Evolutionary conservation across 129 eudicot species (phyloP).

Genomic region (Centrapalus pauciflorus): DNA sequence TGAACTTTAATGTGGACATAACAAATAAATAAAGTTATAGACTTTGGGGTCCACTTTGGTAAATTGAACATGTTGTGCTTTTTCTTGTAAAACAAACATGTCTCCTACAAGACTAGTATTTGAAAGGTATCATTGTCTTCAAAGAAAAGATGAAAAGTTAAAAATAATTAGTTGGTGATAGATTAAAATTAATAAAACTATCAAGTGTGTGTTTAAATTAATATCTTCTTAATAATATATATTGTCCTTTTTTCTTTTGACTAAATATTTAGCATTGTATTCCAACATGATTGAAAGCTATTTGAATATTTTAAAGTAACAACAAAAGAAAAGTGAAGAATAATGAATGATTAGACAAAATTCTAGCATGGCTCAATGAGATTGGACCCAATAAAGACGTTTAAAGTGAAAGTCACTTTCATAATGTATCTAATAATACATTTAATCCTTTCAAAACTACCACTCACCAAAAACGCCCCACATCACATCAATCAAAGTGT

Average conservation of each 20-base stretch:
- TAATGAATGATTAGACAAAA: constrained; percentile 17
- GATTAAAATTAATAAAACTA: too few relatives aligned
- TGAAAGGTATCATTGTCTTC: constrained; percentile 1
- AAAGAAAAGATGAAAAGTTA: background rate
- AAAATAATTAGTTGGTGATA: background rate
- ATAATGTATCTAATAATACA: constrained; percentile 14
- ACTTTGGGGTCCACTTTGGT: constrained; percentile 16
- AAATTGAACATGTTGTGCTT: constrained; percentile 8
- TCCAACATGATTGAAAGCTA: constrained; percentile 3
- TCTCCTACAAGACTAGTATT: constrained; percentile 5
- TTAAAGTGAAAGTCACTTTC: constrained; percentile 24
- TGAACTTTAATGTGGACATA: too few relatives aligned
- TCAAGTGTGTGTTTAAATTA: too few relatives aligned
- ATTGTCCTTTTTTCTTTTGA: background rate
- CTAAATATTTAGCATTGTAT: constrained; percentile 5
- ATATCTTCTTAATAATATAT: background rate
- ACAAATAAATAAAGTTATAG: background rate
- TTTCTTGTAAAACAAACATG: constrained; percentile 1
- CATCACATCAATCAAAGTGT: constrained; percentile 25
- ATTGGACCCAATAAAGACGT: constrained; percentile 29
- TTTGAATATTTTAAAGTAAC: constrained; percentile 5
- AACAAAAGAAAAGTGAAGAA: constrained; percentile 17
- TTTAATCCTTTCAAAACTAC: constrained; percentile 4
- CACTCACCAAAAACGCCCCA: constrained; percentile 24
- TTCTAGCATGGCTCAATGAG: constrained; percentile 18